Evolutionary conservation across 2,329 filamentous ascomycete genomes (phyloP).

Genomic region (Diaporthe ilicicola): DNA sequence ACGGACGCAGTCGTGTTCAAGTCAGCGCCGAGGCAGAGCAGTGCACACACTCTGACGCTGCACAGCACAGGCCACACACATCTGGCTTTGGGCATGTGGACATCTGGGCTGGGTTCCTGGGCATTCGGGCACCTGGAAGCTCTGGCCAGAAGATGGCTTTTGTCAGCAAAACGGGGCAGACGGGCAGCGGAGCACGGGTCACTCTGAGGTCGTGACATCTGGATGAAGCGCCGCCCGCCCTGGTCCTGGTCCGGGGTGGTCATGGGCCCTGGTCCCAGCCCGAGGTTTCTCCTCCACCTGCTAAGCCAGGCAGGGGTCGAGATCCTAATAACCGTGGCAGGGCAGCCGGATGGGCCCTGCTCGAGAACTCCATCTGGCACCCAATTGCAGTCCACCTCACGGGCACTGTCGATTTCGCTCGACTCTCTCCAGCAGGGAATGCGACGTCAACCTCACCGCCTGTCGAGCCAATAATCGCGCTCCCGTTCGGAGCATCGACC

Average conservation of each 20-base stretch:
- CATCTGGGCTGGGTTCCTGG: not conserved
- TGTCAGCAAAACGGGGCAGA: conserved; percentile 12
- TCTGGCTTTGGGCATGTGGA: conserved; percentile 6
- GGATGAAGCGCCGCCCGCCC: conserved; percentile 17
- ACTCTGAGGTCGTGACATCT: conserved; percentile 22
- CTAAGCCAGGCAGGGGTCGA: conserved; percentile 8
- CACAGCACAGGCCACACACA: conserved; percentile 2
- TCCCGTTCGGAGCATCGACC: conserved; percentile 5
- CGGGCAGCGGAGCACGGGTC: conserved; percentile 27
- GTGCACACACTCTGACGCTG: not conserved
- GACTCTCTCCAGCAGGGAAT: conserved; percentile 27
- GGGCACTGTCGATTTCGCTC: conserved; percentile 24
- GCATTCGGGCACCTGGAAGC: conserved; percentile 17
- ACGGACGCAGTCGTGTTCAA: not conserved
- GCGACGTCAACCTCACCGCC: conserved; percentile 30
- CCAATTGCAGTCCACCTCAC: conserved; percentile 26
- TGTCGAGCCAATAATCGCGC: conserved; percentile 32
- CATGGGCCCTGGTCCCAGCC: conserved; percentile 20
- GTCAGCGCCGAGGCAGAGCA: not conserved
- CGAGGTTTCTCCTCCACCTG: conserved; percentile 14
- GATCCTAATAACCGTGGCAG: conserved; percentile 19
- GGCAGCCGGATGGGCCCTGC: conserved; percentile 21
- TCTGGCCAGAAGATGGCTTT: conserved; percentile 27
- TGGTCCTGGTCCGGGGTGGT: not conserved
- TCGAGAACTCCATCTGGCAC: conserved; percentile 9